These are phyloP conservation scores for Verticillium albo-atrum DNA, from an alignment of 2,329 filamentous ascomycete species.

Conservation along the genomic window DNA sequence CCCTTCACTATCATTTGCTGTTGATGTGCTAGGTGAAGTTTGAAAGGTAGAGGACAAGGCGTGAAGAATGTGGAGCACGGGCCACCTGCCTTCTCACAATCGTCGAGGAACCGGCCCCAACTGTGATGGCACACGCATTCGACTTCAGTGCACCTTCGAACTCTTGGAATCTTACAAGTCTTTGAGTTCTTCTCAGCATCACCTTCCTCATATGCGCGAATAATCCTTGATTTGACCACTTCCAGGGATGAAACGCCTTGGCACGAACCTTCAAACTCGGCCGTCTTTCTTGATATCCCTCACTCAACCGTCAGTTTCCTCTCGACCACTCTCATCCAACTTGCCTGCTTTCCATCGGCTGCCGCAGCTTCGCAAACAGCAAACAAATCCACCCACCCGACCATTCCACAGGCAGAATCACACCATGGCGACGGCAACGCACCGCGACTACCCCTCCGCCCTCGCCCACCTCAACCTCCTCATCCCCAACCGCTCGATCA, in stretches of 20 bases:
- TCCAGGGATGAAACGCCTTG: not conserved
- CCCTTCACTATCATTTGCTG: too few relatives aligned
- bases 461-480: conserved; percentile 10
- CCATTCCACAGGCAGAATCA: not conserved
- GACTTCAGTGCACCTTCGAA: too few relatives aligned
- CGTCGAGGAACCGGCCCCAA: too few relatives aligned
- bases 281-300: not conserved
- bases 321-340: not conserved
- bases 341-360: not conserved
- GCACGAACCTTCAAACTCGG: not conserved
- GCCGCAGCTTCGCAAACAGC: not conserved
- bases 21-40: too few relatives aligned
- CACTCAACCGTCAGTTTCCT: not conserved
- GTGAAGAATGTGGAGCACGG: too few relatives aligned
- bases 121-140: too few relatives aligned
- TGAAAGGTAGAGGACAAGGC: too few relatives aligned
- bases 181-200: too few relatives aligned
- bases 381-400: not conserved
- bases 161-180: too few relatives aligned
- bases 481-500: conserved; percentile 11
- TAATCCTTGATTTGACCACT: too few relatives aligned
- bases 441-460: conserved; percentile 10
- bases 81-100: too few relatives aligned
- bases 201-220: too few relatives aligned
- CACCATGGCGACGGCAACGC: not conserved